A percentile compares a stretch with the other conserved stretches of the same genome.
Evolutionary conservation across 306 rosid species (phyloP).

Genomic region (Ormosia emarginata): DNA sequence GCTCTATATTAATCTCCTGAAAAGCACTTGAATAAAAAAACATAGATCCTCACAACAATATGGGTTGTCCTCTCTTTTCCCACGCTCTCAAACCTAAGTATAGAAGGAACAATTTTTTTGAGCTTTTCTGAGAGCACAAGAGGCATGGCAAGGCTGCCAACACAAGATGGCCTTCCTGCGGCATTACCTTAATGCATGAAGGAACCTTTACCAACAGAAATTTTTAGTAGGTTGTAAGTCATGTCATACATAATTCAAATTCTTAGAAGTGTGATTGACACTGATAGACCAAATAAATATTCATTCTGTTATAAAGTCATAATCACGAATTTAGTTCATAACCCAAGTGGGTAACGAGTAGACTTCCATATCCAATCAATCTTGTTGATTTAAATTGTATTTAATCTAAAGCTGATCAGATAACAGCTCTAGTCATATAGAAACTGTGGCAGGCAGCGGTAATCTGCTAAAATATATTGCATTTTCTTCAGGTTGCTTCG

Average conservation of each 20-base stretch:
- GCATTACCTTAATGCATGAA: background rate
- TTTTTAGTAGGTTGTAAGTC: background rate
- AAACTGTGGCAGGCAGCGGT: conserved; percentile 14
- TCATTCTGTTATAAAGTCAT: background rate
- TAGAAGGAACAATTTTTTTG: background rate
- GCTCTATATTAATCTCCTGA: background rate
- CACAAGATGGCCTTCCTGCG: background rate
- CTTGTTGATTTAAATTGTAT: background rate
- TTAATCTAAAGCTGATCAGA: background rate
- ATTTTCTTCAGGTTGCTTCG: conserved; percentile 82
- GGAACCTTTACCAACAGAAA: background rate
- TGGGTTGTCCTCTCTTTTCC: background rate
- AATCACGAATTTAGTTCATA: background rate
- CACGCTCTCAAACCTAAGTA: background rate
- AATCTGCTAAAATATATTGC: conserved; percentile 25
- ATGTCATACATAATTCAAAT: background rate
- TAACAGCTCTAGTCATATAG: background rate
- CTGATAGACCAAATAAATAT: background rate
- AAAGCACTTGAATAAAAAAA: background rate
- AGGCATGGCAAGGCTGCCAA: background rate
- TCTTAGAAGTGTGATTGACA: conserved; percentile 3
- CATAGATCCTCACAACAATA: background rate
- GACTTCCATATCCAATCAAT: conserved; percentile 1
- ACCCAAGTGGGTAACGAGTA: background rate
- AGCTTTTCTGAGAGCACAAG: background rate